Percentiles rank a stretch among this genome's conserved stretches.
These are phyloP conservation scores for Catharanthus roseus DNA, from an alignment of 257 asterid species.

Conservation along the genomic window DNA sequence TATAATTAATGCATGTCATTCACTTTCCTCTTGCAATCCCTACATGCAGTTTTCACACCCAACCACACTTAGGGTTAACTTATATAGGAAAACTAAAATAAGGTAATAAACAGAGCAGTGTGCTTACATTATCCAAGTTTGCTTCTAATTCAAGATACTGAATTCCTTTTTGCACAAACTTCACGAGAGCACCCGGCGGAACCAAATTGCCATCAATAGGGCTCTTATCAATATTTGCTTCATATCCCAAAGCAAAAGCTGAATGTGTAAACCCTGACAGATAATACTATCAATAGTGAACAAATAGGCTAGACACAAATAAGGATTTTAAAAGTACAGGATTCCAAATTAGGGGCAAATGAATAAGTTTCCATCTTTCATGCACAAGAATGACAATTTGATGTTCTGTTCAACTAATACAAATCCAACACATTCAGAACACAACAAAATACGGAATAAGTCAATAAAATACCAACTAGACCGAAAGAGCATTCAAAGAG, in stretches of 20 bases:
- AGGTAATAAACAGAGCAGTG: slow-evolving; percentile 8
- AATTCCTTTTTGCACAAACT: slow-evolving; percentile 85
- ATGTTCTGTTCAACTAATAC: neutral
- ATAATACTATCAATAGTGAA: slow-evolving; percentile 8
- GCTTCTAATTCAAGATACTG: slow-evolving; percentile 94
- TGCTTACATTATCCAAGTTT: slow-evolving; percentile 61
- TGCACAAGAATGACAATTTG: neutral
- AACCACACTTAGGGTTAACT: slow-evolving; percentile 18
- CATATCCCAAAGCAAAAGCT: slow-evolving; percentile 84
- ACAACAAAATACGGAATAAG: neutral
- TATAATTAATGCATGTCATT: too few species aligned
- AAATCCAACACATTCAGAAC: neutral
- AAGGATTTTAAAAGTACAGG: neutral
- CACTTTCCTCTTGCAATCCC: too few species aligned
- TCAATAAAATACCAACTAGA: neutral
- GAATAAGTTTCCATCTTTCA: neutral
- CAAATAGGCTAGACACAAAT: neutral
- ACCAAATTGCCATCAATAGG: slow-evolving; percentile 79
- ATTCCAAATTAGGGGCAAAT: neutral
- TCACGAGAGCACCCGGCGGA: slow-evolving; percentile 92
- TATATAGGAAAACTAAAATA: slow-evolving; percentile 13
- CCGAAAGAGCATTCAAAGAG: neutral
- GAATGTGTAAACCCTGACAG: slow-evolving; percentile 84
- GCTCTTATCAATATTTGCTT: slow-evolving; percentile 76
- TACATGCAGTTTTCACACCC: too few species aligned